A percentile compares a stretch with the other conserved stretches of the same genome.
Conservation (phyloP, 306 rosid species). For the Senna siamea region DNA sequence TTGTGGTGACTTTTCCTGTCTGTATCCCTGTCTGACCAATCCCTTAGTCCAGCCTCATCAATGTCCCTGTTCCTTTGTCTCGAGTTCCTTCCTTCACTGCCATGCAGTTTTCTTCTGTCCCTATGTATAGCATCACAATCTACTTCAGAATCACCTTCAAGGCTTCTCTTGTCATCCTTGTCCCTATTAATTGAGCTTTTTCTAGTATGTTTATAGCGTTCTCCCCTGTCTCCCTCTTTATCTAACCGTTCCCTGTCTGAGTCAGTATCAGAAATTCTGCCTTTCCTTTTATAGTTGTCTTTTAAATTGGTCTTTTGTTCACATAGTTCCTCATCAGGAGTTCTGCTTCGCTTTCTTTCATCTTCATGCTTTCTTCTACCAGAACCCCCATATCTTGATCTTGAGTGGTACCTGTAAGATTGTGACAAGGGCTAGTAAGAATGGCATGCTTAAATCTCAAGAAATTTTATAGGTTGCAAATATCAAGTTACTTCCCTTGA, state of each 20-base stretch:
- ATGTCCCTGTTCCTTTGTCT: constrained; percentile 35
- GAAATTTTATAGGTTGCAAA: constrained; percentile 25
- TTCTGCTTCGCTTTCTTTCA: constrained; percentile 40
- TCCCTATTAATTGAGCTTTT: constrained; percentile 39
- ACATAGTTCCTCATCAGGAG: constrained; percentile 39
- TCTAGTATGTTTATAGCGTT: constrained; percentile 28
- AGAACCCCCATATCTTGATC: constrained; percentile 60
- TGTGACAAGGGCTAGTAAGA: constrained; percentile 25
- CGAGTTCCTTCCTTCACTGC: constrained; percentile 48
- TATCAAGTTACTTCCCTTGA: constrained; percentile 15
- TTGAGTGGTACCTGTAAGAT: constrained; percentile 53
- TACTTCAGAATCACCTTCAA: constrained; percentile 48
- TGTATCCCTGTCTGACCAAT: constrained; percentile 20
- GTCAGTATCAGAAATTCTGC: constrained; percentile 47
- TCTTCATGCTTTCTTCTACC: constrained; percentile 48
- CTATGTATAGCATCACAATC: constrained; percentile 25
- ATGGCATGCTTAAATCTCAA: constrained; percentile 19
- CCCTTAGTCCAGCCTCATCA: constrained; percentile 25
- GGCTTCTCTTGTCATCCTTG: constrained; percentile 38
- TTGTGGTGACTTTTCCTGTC: constrained; percentile 37
- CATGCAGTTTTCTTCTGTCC: constrained; percentile 32
- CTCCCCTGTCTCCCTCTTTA: constrained; percentile 42
- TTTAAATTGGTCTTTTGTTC: constrained; percentile 37
- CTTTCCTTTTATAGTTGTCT: constrained; percentile 44
- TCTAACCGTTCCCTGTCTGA: constrained; percentile 54